These are phyloP conservation scores for Fraxinus albicans DNA, from an alignment of 305 asterid genomes.

Conservation along the genomic window DNA sequence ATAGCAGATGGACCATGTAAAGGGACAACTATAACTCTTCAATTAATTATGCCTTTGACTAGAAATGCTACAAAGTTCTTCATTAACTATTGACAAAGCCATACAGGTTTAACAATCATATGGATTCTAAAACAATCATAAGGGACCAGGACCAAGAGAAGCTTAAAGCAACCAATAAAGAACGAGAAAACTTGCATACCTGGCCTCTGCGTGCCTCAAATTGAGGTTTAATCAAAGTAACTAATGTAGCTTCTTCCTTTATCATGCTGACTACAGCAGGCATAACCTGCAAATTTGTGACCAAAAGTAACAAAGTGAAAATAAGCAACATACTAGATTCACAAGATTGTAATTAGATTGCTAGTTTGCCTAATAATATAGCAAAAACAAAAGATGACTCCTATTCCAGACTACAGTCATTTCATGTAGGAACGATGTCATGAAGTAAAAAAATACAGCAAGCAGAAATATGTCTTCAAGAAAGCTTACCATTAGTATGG, in stretches of 20 bases:
- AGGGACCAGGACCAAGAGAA: neutral
- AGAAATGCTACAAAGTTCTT: neutral
- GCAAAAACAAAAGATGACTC: neutral
- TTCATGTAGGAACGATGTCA: constrained; percentile 1
- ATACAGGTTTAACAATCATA: neutral
- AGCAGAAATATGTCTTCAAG: neutral
- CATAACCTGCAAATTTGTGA: constrained; percentile 65
- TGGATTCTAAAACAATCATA: neutral
- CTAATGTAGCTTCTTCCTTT: constrained; percentile 69
- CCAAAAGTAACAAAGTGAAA: neutral
- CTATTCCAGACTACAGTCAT: neutral
- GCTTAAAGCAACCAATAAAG: constrained; percentile 2
- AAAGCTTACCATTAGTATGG: constrained; percentile 71
- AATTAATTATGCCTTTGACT: neutral
- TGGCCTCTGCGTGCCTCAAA: constrained; percentile 95
- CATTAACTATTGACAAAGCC: neutral
- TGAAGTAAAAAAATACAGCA: neutral
- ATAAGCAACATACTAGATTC: neutral
- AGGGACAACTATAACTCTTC: neutral
- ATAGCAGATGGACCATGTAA: neutral
- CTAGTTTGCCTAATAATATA: neutral
- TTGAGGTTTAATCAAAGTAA: constrained; percentile 90
- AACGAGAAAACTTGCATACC: constrained; percentile 36
- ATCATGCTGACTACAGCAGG: constrained; percentile 78
- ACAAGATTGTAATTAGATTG: neutral